phyloP scores from a whole-genome alignment of 345 rosid genomes.

The Eutrema japonicum region DNA sequence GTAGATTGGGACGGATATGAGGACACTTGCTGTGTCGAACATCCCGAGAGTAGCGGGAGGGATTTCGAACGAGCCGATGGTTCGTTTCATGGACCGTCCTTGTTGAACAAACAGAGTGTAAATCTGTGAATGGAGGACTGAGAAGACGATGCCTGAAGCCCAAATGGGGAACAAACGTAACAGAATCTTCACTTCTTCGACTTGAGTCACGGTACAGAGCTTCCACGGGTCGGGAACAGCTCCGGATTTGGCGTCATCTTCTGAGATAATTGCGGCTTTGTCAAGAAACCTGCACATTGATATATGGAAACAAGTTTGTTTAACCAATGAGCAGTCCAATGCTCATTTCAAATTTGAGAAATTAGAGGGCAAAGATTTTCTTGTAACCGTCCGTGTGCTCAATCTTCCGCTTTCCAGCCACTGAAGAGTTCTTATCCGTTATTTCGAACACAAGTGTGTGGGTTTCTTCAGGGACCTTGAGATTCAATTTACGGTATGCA shows the following conservation, averaged over 20 bases:
- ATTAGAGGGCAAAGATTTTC: slow-evolving; percentile 39
- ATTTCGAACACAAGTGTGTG: slow-evolving; percentile 39
- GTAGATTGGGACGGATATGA: slow-evolving; percentile 48
- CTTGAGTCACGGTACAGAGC: slow-evolving; percentile 54
- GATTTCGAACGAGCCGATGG: slow-evolving; percentile 44
- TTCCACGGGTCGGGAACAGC: slow-evolving; percentile 42
- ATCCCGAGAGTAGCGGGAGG: slow-evolving; percentile 54
- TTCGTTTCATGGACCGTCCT: slow-evolving; percentile 50
- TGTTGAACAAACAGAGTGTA: slow-evolving; percentile 52
- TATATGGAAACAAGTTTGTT: slow-evolving; percentile 46
- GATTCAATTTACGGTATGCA: slow-evolving; percentile 42
- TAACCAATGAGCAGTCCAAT: neutral
- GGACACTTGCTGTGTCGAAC: slow-evolving; percentile 45
- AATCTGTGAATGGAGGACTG: slow-evolving; percentile 46
- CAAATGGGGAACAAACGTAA: slow-evolving; percentile 49
- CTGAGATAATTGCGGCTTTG: slow-evolving; percentile 57
- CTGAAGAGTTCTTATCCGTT: slow-evolving; percentile 41
- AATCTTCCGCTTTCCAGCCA: slow-evolving; percentile 53
- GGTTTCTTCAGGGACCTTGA: slow-evolving; percentile 42
- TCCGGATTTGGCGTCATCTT: slow-evolving; percentile 28
- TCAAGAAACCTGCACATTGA: slow-evolving; percentile 51
- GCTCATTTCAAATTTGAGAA: slow-evolving; percentile 43
- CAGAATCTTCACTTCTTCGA: slow-evolving; percentile 54
- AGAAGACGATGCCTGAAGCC: slow-evolving; percentile 49
- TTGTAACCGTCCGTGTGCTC: slow-evolving; percentile 43